Base-by-base conservation (phyloP, 768 basidiomycete species). In the Solioccasus polychromus region DNA sequence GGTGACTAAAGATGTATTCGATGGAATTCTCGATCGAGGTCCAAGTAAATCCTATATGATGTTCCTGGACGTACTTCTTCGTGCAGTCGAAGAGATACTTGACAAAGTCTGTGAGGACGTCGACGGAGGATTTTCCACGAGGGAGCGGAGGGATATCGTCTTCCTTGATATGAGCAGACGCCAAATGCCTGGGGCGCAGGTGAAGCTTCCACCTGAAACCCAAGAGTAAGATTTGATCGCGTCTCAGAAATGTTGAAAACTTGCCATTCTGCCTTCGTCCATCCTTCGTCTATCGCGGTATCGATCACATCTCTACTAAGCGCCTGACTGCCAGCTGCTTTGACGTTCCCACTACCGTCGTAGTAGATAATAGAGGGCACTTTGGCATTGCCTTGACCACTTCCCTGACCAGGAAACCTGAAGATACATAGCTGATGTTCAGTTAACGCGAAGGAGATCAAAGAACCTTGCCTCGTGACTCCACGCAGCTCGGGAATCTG, bases 311-410 rank as follows among this genome's bases (percentile, higher is more conserved):
- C 51, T 25, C 68, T 67, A 15, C 59, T 45, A 24, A 54, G 42
- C 0, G 71, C 72, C 39, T 72, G 72, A 9, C 69, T 69, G 0
- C 75, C 75, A 17, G 64, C 61, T 0, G 73, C 75, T 30, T 50
- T 59, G 8, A 70, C 54, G 1, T 42, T 39, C 0, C 73, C 74
- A 6, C 51, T 44, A 12, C 47, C 25, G 51, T 74, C 73, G 39
- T 77, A 77, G 46, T 71, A 71, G 7, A 76, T 52, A 29, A 75
- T 52, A 1, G 72, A 71, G 0, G 72, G 74, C 3, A 76, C 71
- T 46, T 76, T 77, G 5, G 68, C 68, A 29, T 71, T 67, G 7
- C 69, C 68, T 4, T 68, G 63, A 15, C 63, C 63, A 6, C 63
- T 51, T 32, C 67, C 64, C 43, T 72, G 71, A 2, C 58, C 63